These are phyloP conservation scores for Diaporthe aspalathi DNA, from an alignment of 2,329 filamentous ascomycete genomes.

Conservation along the genomic window DNA sequence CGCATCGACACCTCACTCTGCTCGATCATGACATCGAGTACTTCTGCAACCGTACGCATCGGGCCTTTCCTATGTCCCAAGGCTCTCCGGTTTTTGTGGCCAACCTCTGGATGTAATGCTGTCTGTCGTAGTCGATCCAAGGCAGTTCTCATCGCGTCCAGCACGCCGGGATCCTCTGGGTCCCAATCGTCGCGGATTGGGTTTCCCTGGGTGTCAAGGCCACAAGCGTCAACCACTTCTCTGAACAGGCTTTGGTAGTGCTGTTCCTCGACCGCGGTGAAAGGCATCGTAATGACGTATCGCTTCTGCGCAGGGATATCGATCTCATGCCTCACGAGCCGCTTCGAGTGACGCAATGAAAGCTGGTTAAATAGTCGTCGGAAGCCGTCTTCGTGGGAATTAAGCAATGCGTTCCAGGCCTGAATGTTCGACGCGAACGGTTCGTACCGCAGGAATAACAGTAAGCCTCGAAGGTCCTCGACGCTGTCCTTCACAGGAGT, in stretches of 20 bases:
- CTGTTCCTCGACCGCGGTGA: constrained; percentile 90
- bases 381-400: constrained; percentile 72
- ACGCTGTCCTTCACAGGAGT: constrained; percentile 82
- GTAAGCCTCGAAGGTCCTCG: constrained; percentile 79
- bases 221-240: constrained; percentile 78
- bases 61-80: constrained; percentile 73
- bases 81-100: constrained; percentile 71
- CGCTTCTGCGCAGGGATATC: constrained; percentile 84
- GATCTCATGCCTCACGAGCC: constrained; percentile 81
- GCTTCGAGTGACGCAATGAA: constrained; percentile 87
- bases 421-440: constrained; percentile 75
- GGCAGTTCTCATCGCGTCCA: constrained; percentile 83
- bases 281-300: constrained; percentile 88
- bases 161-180: constrained; percentile 63
- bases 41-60: constrained; percentile 84
- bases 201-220: constrained; percentile 71
- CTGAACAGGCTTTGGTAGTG: constrained; percentile 83
- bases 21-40: constrained; percentile 91
- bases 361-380: constrained; percentile 76
- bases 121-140: constrained; percentile 83
- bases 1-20: constrained; percentile 77
- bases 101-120: constrained; percentile 87
- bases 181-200: constrained; percentile 74
- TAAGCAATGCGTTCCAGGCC: constrained; percentile 76
- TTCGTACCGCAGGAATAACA: constrained; percentile 83